Conservation (phyloP, 106 monocot genomes). For the Allium fistulosum region DNA sequence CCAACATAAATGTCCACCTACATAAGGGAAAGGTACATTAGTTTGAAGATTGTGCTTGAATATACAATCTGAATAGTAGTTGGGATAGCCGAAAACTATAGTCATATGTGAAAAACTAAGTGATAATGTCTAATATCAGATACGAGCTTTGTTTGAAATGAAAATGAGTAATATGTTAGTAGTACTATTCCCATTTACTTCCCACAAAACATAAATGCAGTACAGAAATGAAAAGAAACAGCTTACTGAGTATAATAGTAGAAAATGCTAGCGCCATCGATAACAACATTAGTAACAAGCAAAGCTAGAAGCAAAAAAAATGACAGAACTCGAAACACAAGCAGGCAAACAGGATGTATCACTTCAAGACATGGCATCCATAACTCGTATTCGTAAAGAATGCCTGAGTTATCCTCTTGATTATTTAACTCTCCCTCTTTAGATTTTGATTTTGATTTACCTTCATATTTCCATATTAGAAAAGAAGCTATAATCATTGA, state of each 20-base stretch:
- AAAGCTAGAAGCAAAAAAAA: slow-evolving; percentile 40
- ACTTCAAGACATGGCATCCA: slow-evolving; percentile 70
- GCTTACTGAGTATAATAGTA: slow-evolving; percentile 82
- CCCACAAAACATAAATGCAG: too few relatives aligned
- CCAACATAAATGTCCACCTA: slow-evolving; percentile 94
- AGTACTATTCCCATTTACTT: too few relatives aligned
- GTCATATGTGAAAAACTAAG: not conserved
- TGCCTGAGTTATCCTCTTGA: slow-evolving; percentile 13
- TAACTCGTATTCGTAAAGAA: slow-evolving; percentile 55
- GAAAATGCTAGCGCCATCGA: slow-evolving; percentile 36
- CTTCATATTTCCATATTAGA: slow-evolving; percentile 66
- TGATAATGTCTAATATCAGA: not conserved
- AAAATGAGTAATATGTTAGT: not conserved
- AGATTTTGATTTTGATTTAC: not conserved
- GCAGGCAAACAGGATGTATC: slow-evolving; percentile 75
- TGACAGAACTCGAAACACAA: slow-evolving; percentile 40
- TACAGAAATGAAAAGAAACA: not conserved
- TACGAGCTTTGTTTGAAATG: not conserved
- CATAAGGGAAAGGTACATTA: slow-evolving; percentile 4
- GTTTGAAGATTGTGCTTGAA: not conserved
- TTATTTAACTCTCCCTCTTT: slow-evolving; percentile 5
- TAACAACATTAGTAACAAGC: slow-evolving; percentile 27
- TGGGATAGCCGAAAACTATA: too few relatives aligned
- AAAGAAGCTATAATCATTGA: slow-evolving; percentile 36
- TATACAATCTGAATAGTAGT: too few relatives aligned